Evolutionary conservation across 108 stramenopile species (phyloP).

Genomic region (Mediolabrus comicus): DNA sequence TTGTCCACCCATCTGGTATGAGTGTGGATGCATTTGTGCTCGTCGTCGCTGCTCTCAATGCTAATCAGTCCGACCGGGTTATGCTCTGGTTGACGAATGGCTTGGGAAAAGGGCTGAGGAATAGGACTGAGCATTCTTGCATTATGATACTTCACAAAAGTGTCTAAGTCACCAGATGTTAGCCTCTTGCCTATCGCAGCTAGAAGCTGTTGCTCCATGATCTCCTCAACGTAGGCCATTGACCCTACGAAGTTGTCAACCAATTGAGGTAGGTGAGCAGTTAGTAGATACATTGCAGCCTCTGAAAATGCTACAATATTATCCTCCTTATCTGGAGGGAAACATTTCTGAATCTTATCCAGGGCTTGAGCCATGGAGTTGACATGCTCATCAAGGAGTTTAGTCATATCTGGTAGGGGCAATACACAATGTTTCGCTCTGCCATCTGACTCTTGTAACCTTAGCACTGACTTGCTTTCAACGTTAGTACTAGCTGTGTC

Average conservation of each 20-base stretch:
- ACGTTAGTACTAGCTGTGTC: neutral
- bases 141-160: constrained; percentile 61
- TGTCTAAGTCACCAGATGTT: constrained; percentile 53
- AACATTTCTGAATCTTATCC: neutral
- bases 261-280: constrained; percentile 15
- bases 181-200: constrained; percentile 77
- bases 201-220: constrained; percentile 58
- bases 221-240: constrained; percentile 58
- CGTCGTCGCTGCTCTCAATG: constrained; percentile 48
- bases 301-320: constrained; percentile 14
- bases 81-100: constrained; percentile 60
- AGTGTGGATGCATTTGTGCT: constrained; percentile 37
- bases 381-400: constrained; percentile 34
- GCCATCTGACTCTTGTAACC: constrained; percentile 1
- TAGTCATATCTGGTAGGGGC: constrained; percentile 14
- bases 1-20: constrained; percentile 49
- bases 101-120: constrained; percentile 70
- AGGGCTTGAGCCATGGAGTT: constrained; percentile 25
- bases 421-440: constrained; percentile 12
- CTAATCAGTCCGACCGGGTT: constrained; percentile 57
- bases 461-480: neutral
- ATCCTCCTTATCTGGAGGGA: constrained; percentile 1
- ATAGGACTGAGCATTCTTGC: constrained; percentile 50
- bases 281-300: constrained; percentile 5
- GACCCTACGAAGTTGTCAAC: constrained; percentile 7